Conservation (phyloP, 306 rosid genomes). For the barrel medic (Medicago truncatula) region DNA sequence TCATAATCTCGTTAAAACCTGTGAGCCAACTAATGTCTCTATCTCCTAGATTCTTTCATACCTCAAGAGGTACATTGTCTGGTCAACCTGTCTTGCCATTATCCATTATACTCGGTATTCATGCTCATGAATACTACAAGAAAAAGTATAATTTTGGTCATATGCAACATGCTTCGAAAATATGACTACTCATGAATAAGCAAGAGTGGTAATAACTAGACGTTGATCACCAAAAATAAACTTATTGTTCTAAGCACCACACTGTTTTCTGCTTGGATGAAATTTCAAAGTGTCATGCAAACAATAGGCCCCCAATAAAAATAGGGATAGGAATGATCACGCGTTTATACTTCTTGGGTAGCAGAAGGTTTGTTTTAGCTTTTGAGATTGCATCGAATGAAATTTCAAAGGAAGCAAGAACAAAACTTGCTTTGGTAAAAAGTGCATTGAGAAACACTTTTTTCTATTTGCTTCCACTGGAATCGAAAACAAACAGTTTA, state of each 20-base stretch:
- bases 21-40: not conserved
- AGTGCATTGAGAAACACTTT: not conserved
- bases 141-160: not conserved
- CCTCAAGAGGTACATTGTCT: not conserved
- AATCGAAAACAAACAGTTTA: not conserved
- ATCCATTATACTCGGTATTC: not conserved
- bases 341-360: not conserved
- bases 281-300: conserved; percentile 4
- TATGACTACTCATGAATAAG: not conserved
- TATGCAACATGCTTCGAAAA: conserved; percentile 8
- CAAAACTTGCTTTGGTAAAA: not conserved
- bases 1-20: not conserved
- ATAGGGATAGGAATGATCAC: not conserved
- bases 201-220: not conserved
- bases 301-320: not conserved
- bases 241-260: conserved; percentile 7
- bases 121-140: not conserved
- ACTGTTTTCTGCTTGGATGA: not conserved
- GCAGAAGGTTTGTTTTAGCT: not conserved
- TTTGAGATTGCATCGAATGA: not conserved
- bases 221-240: not conserved
- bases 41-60: not conserved
- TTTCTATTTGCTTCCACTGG: not conserved
- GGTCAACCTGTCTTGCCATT: not conserved
- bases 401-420: not conserved